Percentiles rank a stretch among this genome's conserved stretches.
phyloP scores from a whole-genome alignment of 306 rosid species.

The Pterocarpus santalinus region DNA sequence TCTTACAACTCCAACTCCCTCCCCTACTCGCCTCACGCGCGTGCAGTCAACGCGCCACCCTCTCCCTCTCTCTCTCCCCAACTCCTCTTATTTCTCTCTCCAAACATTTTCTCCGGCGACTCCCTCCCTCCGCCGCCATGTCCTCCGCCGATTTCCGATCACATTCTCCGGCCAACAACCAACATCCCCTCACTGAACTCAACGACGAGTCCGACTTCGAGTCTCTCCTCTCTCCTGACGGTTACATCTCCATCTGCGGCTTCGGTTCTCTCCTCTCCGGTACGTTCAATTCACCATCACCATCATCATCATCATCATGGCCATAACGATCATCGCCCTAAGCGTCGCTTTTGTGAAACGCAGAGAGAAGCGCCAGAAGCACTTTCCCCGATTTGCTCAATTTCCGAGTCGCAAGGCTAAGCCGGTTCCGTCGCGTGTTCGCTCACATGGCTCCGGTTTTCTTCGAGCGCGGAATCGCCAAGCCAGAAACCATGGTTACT shows the following conservation, averaged over 20 bases:
- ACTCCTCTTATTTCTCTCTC: constrained; percentile 30
- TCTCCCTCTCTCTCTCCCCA: not conserved
- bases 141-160: constrained; percentile 45
- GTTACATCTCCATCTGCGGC: constrained; percentile 82
- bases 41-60: constrained; percentile 38
- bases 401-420: constrained; percentile 75
- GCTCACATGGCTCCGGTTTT: constrained; percentile 88
- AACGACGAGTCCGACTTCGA: constrained; percentile 70
- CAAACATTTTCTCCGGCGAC: constrained; percentile 42
- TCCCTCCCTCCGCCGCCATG: constrained; percentile 48
- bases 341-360: not conserved
- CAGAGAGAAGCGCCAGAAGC: constrained; percentile 91
- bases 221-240: constrained; percentile 59
- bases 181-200: constrained; percentile 54
- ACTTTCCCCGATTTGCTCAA: constrained; percentile 85
- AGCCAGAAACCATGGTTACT: constrained; percentile 83
- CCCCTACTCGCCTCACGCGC: constrained; percentile 44
- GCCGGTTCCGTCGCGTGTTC: constrained; percentile 78
- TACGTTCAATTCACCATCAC: constrained; percentile 33
- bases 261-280: constrained; percentile 90
- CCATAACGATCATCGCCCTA: not conserved
- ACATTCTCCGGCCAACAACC: constrained; percentile 22
- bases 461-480: constrained; percentile 97
- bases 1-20: constrained; percentile 29
- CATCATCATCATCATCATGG: constrained; percentile 5